A percentile compares a stretch with the other conserved stretches of the same genome.
These are phyloP conservation scores for Talaromyces albobiverticillius DNA, from an alignment of 2,329 filamentous ascomycete species.

Conservation along the genomic window DNA sequence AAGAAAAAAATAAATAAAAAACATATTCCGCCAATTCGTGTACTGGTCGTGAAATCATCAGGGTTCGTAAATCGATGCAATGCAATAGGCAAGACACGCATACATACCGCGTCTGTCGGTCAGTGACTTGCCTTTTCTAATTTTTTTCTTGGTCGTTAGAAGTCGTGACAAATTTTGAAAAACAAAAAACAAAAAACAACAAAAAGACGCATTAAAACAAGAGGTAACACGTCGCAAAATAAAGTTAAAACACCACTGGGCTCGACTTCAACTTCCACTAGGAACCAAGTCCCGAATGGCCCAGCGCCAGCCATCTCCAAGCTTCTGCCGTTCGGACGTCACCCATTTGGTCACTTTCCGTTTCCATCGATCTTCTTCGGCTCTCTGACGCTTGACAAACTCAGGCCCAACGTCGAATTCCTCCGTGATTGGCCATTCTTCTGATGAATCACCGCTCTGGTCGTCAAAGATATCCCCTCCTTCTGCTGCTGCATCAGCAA, in stretches of 20 bases:
- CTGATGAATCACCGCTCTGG: slow-evolving; percentile 47
- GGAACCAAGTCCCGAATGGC: slow-evolving; percentile 54
- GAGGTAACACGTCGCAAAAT: slow-evolving; percentile 6
- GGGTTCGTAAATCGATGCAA: slow-evolving; percentile 11
- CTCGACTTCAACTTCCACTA: slow-evolving; percentile 1
- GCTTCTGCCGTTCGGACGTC: slow-evolving; percentile 49
- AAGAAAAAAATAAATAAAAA: slow-evolving; percentile 3
- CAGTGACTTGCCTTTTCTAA: not conserved
- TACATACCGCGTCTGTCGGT: not conserved
- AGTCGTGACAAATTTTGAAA: not conserved
- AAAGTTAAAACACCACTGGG: not conserved
- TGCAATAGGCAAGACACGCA: slow-evolving; percentile 8
- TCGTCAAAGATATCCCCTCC: slow-evolving; percentile 33
- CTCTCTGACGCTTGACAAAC: slow-evolving; percentile 82
- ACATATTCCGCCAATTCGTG: slow-evolving; percentile 6
- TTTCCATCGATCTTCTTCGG: slow-evolving; percentile 89
- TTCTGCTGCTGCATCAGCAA: slow-evolving; percentile 21
- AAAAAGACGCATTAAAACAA: not conserved
- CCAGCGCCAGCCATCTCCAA: slow-evolving; percentile 70
- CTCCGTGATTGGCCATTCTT: slow-evolving; percentile 85
- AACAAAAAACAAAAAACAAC: not conserved
- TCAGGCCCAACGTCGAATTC: slow-evolving; percentile 97
- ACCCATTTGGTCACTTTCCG: slow-evolving; percentile 87
- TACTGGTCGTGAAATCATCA: slow-evolving; percentile 12
- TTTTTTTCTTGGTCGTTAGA: slow-evolving; percentile 2